These are phyloP conservation scores for Camellia granthamiana DNA, from an alignment of 148 eudicot genomes.

Conservation along the genomic window DNA sequence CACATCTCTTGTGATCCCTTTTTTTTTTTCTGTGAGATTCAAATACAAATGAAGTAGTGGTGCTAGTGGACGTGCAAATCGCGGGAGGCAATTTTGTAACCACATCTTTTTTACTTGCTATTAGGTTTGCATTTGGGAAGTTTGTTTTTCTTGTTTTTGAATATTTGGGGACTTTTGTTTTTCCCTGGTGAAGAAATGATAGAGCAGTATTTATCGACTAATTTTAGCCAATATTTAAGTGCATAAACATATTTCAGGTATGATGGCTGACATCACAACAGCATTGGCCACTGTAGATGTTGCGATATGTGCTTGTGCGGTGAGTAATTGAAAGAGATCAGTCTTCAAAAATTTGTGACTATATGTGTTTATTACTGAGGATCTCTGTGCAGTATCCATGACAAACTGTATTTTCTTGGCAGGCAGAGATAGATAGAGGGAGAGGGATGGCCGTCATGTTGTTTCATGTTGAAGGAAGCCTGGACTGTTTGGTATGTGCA, in stretches of 20 bases:
- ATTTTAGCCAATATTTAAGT: neutral
- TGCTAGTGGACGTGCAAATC: neutral
- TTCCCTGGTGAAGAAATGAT: too few relatives aligned
- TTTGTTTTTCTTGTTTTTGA: constrained; percentile 4
- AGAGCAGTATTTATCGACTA: neutral
- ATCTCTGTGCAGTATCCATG: neutral
- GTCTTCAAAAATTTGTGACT: neutral
- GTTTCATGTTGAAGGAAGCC: constrained; percentile 78
- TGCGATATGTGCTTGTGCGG: constrained; percentile 84
- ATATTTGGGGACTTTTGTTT: neutral
- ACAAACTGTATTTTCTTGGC: constrained; percentile 13
- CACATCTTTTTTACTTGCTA: neutral
- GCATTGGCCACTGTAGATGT: constrained; percentile 62
- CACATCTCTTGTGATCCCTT: neutral
- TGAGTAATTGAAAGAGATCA: constrained; percentile 34
- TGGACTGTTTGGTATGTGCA: constrained; percentile 62
- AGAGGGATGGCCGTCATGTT: constrained; percentile 77
- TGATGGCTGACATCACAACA: constrained; percentile 73
- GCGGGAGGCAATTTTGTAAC: neutral
- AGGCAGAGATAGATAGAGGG: constrained; percentile 81
- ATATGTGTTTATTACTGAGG: neutral
- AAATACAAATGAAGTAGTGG: neutral
- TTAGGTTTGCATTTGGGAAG: neutral
- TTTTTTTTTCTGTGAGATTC: neutral
- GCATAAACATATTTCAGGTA: constrained; percentile 40